Conservation (phyloP, 352 stramenopile species). For the Globisporangium carolinianum region DNA sequence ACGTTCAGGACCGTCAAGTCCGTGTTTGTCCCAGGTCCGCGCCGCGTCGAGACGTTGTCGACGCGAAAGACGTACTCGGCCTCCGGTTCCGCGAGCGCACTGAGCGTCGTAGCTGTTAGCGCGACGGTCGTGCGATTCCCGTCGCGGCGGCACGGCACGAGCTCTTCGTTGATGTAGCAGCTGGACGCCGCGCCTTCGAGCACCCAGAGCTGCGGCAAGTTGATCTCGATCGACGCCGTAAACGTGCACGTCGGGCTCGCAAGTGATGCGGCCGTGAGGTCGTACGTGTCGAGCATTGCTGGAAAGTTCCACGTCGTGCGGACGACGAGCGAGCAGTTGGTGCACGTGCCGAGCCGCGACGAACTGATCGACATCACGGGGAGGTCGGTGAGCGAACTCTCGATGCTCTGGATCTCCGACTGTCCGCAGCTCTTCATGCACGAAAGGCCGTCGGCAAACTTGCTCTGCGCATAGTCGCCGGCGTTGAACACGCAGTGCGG, state of each 20-base stretch:
- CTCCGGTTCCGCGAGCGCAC: conserved; percentile 27
- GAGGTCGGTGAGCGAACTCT: conserved; percentile 41
- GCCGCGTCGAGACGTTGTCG: conserved; percentile 53
- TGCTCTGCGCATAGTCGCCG: conserved; percentile 16
- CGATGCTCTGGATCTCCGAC: conserved; percentile 36
- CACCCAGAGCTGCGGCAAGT: conserved; percentile 52
- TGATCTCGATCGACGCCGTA: conserved; percentile 33
- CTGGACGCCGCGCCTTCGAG: conserved; percentile 29
- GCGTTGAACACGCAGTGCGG: conserved; percentile 42
- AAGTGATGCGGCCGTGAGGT: conserved; percentile 39
- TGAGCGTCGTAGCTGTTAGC: conserved; percentile 29
- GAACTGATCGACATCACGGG: conserved; percentile 37
- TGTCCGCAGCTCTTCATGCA: conserved; percentile 45
- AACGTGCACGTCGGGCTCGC: conserved; percentile 33
- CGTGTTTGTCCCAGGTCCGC: conserved; percentile 46
- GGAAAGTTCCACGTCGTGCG: conserved; percentile 68
- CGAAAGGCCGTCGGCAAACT: conserved; percentile 35
- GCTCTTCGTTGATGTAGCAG: conserved; percentile 23
- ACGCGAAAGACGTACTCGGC: conserved; percentile 46
- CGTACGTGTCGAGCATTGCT: conserved; percentile 54
- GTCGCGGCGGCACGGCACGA: conserved; percentile 35
- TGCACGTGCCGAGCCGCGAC: conserved; percentile 63
- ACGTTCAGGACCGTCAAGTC: conserved; percentile 46
- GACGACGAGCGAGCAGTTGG: conserved; percentile 53
- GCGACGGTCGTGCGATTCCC: conserved; percentile 52